Evolutionary conservation across 2,329 filamentous ascomycete genomes (phyloP), one percentile per base, ranked within the genome.

Genomic region (Aspergillus brasiliensis): DNA sequence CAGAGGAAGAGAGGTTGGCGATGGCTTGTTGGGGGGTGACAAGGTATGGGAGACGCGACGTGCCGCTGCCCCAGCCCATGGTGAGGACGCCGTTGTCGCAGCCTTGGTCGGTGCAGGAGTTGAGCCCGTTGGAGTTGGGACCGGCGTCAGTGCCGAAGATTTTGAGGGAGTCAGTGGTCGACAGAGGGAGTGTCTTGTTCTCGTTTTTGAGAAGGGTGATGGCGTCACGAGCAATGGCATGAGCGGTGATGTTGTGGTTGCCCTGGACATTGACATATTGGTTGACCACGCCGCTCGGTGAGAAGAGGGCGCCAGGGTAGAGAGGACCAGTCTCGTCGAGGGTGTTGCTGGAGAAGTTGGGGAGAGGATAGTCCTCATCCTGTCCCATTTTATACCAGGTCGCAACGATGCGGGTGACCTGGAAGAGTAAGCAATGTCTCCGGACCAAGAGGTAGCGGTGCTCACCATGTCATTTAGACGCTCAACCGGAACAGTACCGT

Each of bases 1-100:
- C 88, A 21, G 82, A 77, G 38, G 86, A 68, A 3, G 89, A 88
- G 68, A 87, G 84, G 15, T 81, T 79, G 67, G 86, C 86, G 19
- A 94, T 83, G 0, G 89, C 91, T 15, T 86, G 83, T 55, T 92
- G 86, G 0, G 87, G 88, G 1, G 89, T 84, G 63, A 88, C 80
- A 34, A 91, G 79, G 69, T 89, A 91, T 0, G 91, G 89, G 73
- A 91, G 91, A 59, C 89, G 85, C 6, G 89, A 81, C 0, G 86
- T 88, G 57, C 91, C 91, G 3, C 87, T 91, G 3, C 91, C 91
- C 91, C 91, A 94, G 10, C 86, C 86, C 86, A 92, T 91, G 40
- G 86, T 90, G 2, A 92, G 78, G 0, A 88, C 88, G 6, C 88
- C 88, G 60, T 86, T 85, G 69, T 91, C 85, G 72, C 88, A 91